Evolutionary conservation across 2,329 filamentous ascomycete species (phyloP).

Genomic region (Epichloe hybrida): DNA sequence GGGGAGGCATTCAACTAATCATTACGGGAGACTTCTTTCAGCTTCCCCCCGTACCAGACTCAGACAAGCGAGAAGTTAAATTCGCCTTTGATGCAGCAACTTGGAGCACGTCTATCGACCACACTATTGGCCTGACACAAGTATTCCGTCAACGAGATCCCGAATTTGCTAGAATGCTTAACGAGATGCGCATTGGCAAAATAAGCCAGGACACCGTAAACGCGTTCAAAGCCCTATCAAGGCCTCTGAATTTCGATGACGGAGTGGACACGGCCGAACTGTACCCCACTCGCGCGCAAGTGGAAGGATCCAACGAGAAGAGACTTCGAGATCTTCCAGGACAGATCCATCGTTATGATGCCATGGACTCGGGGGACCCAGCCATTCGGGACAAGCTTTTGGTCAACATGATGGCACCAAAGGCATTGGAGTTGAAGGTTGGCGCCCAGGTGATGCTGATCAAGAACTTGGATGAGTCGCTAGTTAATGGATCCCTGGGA

Average conservation of each 20-base stretch:
- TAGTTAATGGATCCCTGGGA: constrained; percentile 90
- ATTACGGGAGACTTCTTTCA: constrained; percentile 98
- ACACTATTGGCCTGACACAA: constrained; percentile 89
- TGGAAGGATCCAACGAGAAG: constrained; percentile 69
- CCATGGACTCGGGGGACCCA: constrained; percentile 63
- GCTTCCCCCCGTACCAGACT: constrained; percentile 81
- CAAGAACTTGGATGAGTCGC: constrained; percentile 88
- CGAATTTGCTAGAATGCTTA: constrained; percentile 85
- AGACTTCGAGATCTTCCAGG: constrained; percentile 63
- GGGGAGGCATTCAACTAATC: constrained; percentile 90
- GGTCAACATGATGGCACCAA: constrained; percentile 85
- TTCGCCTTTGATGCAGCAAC: constrained; percentile 89
- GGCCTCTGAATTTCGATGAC: constrained; percentile 61
- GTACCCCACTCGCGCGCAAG: constrained; percentile 82
- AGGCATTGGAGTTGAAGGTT: constrained; percentile 66
- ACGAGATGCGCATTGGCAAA: constrained; percentile 87
- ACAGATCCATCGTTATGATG: constrained; percentile 52
- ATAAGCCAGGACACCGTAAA: constrained; percentile 64
- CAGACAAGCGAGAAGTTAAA: constrained; percentile 53
- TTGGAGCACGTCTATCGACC: constrained; percentile 85
- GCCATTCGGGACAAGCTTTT: constrained; percentile 63
- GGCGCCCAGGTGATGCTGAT: constrained; percentile 99
- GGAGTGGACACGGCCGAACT: constrained; percentile 64
- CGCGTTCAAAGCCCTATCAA: constrained; percentile 59
- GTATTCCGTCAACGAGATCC: constrained; percentile 92